These are phyloP conservation scores for Fusarium chaquense DNA, from an alignment of 2,329 filamentous ascomycete genomes.

Conservation along the genomic window DNA sequence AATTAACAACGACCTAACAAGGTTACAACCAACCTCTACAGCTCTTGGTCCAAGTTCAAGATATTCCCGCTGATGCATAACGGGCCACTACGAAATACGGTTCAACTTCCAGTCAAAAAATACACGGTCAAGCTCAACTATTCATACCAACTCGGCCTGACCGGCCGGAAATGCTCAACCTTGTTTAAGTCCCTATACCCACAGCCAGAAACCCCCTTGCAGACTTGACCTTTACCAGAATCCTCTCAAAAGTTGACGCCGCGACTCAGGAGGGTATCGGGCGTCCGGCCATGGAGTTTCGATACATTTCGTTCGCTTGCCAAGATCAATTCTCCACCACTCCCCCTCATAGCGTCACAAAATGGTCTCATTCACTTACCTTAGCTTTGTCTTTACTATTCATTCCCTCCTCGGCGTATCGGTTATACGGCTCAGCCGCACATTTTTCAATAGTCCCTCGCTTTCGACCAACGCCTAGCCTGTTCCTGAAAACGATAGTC, in stretches of 20 bases:
- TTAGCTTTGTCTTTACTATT: constrained; percentile 11
- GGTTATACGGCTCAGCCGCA: constrained; percentile 28
- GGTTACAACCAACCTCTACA: background rate
- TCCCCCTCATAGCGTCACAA: background rate
- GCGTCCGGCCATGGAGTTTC: background rate
- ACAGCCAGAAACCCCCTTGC: background rate
- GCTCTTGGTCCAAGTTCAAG: background rate
- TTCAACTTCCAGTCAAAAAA: background rate
- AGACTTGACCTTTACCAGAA: background rate
- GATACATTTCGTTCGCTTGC: constrained; percentile 8
- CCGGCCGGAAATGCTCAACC: constrained; percentile 6
- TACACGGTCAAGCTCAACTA: background rate
- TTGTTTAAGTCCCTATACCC: constrained; percentile 2
- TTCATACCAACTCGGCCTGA: background rate
- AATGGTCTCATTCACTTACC: constrained; percentile 17
- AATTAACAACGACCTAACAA: background rate
- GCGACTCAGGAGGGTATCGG: constrained; percentile 6
- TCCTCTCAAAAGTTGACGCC: background rate
- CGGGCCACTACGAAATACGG: background rate
- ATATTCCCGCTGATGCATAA: background rate
- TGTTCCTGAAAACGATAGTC: constrained; percentile 49
- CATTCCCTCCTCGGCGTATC: constrained; percentile 27
- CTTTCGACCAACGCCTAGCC: constrained; percentile 44
- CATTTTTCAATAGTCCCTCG: constrained; percentile 30
- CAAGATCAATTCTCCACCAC: constrained; percentile 29